Evolutionary conservation across 1,284 basidiomycete species (phyloP).

Genomic region (Erythrobasidium hasegawianum): DNA sequence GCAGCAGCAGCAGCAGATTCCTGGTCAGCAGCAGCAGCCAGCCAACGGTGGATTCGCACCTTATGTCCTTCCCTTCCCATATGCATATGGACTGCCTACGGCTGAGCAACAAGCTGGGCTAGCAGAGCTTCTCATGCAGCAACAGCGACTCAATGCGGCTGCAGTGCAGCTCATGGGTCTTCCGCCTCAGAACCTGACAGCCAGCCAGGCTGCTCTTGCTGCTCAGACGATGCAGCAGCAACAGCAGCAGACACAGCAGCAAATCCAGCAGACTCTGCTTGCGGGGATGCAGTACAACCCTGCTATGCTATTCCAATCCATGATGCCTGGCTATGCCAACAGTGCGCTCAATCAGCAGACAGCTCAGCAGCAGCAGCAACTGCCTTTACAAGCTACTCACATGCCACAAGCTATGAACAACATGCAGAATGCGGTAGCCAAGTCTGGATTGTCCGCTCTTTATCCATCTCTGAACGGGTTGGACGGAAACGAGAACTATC

Average conservation of each 20-base stretch:
- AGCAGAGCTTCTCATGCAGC: constrained; percentile 41
- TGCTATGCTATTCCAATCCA: not conserved
- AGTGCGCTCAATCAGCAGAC: constrained; percentile 13
- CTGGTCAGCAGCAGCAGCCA: not conserved
- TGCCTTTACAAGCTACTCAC: constrained; percentile 6
- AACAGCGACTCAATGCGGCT: constrained; percentile 42
- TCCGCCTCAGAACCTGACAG: not conserved
- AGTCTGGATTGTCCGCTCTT: not conserved
- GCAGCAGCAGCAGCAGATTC: constrained; percentile 1
- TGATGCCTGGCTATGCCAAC: constrained; percentile 16
- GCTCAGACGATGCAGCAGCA: not conserved
- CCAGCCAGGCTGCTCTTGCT: not conserved
- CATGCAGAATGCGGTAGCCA: not conserved
- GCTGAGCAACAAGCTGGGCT: constrained; percentile 36
- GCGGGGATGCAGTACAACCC: constrained; percentile 3
- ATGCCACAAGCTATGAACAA: not conserved
- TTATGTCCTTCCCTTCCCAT: constrained; percentile 30
- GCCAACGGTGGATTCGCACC: constrained; percentile 7
- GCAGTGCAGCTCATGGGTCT: constrained; percentile 36
- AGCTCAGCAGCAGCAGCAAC: constrained; percentile 7
- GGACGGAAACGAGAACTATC: constrained; percentile 27
- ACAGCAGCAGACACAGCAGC: not conserved
- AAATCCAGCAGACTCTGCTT: too few relatives aligned
- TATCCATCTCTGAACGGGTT: constrained; percentile 21
- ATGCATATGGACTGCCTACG: constrained; percentile 20